Evolutionary conservation across 106 monocot genomes (phyloP).

Genomic region (Posidonia australis): DNA sequence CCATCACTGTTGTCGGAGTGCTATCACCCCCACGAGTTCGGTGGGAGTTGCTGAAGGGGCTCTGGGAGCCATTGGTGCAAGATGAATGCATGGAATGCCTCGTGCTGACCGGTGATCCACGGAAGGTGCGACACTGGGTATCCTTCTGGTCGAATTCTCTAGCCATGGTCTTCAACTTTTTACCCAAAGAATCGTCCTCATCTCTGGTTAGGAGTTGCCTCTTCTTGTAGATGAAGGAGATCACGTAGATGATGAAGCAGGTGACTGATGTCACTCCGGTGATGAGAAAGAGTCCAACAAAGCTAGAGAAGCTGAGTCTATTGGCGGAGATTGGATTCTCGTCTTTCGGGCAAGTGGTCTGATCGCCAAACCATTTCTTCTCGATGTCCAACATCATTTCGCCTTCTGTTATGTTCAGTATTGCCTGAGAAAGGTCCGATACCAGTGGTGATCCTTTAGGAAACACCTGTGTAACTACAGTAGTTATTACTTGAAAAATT

Average conservation of each 20-base stretch:
- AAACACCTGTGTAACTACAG: conserved; percentile 26
- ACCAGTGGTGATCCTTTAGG: conserved; percentile 24
- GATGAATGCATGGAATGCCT: neutral
- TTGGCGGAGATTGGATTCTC: conserved; percentile 3
- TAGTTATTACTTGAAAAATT: too few relatives aligned
- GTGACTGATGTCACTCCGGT: conserved; percentile 8
- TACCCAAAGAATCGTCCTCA: neutral
- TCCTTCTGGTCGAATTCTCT: conserved; percentile 25
- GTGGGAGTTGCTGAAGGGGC: conserved; percentile 13
- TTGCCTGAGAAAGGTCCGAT: conserved; percentile 18
- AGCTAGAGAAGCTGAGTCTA: conserved; percentile 17
- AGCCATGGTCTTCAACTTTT: conserved; percentile 10
- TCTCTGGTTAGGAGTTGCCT: neutral
- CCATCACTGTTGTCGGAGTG: too few relatives aligned
- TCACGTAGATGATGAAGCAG: conserved; percentile 1
- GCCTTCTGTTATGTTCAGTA: conserved; percentile 21
- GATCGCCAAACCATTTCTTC: conserved; percentile 25
- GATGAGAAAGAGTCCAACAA: conserved; percentile 31
- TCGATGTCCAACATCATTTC: conserved; percentile 25
- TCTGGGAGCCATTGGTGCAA: conserved; percentile 7
- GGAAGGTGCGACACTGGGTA: neutral
- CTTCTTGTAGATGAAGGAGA: conserved; percentile 10
- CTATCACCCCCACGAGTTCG: neutral
- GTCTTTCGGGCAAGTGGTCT: conserved; percentile 2
- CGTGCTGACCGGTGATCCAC: neutral